phyloP scores from a whole-genome alignment of 2,329 filamentous ascomycete genomes.

The Neonectria punicea region DNA sequence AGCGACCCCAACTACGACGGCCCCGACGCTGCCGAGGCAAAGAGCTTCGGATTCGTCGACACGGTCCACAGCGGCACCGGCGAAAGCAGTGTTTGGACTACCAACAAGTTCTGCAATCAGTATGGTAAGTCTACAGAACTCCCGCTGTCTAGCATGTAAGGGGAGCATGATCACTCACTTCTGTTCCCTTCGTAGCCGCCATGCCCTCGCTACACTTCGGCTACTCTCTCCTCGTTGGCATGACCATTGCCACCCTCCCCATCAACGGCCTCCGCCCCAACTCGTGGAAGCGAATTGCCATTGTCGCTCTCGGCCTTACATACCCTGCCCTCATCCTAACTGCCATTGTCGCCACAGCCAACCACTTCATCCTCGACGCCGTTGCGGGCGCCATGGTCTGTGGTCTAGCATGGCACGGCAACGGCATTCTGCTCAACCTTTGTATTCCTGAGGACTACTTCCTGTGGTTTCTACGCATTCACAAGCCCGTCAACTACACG shows the following conservation, averaged over 20 bases:
- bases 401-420: conserved; percentile 69
- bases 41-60: conserved; percentile 70
- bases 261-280: conserved; percentile 63
- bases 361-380: conserved; percentile 78
- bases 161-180: conserved; percentile 17
- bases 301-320: conserved; percentile 62
- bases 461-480: conserved; percentile 69
- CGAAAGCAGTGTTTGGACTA: conserved; percentile 65
- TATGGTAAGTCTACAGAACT: conserved; percentile 63
- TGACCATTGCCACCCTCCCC: conserved; percentile 75
- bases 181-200: conserved; percentile 60
- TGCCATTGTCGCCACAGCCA: conserved; percentile 77
- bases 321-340: conserved; percentile 74
- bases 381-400: conserved; percentile 75
- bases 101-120: conserved; percentile 80
- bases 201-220: conserved; percentile 83
- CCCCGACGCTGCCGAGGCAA: conserved; percentile 65
- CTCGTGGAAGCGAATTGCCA: conserved; percentile 60
- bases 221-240: conserved; percentile 77
- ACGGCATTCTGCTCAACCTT: conserved; percentile 68
- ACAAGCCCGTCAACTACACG: conserved; percentile 66
- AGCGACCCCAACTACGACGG: conserved; percentile 66
- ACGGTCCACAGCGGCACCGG: conserved; percentile 63
- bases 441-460: conserved; percentile 76
- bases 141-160: background rate